Conservation (phyloP, 2,329 filamentous ascomycete genomes). For the Alternaria sp. region DNA sequence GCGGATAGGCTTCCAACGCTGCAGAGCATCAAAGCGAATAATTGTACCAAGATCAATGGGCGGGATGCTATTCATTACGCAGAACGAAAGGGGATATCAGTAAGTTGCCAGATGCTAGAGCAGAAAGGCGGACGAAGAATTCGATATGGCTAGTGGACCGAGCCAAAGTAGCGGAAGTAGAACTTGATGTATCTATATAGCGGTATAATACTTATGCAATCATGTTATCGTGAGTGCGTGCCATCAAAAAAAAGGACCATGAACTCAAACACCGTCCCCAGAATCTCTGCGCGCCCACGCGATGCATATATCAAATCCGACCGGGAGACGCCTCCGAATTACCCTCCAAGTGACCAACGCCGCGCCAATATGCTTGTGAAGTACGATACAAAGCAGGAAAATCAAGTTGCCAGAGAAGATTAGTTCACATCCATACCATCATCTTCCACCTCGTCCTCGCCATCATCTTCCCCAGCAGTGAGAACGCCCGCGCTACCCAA, state of each 20-base stretch:
- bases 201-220: conserved; percentile 13
- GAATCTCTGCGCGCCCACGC: conserved; percentile 13
- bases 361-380: conserved; percentile 27
- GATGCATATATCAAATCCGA: conserved; percentile 15
- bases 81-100: conserved; percentile 41
- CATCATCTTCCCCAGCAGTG: conserved; percentile 53
- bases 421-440: conserved; percentile 55
- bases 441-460: conserved; percentile 54
- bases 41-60: conserved; percentile 47
- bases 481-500: conserved; percentile 49
- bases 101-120: conserved; percentile 34
- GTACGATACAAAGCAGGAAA: not conserved
- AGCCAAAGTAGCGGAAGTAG: not conserved
- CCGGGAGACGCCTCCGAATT: conserved; percentile 5
- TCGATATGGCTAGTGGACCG: conserved; percentile 16
- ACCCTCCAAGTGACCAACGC: conserved; percentile 19
- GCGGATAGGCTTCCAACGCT: conserved; percentile 40
- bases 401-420: not conserved
- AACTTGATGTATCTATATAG: conserved; percentile 2
- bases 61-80: conserved; percentile 55
- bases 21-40: conserved; percentile 43
- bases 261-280: not conserved
- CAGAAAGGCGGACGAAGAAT: conserved; percentile 22
- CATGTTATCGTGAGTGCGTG: conserved; percentile 10
- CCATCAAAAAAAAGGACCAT: not conserved